Evolutionary conservation across 148 eudicot species (phyloP), one percentile per base, ranked within the genome.

Genomic region (Nepenthes gracilis): DNA sequence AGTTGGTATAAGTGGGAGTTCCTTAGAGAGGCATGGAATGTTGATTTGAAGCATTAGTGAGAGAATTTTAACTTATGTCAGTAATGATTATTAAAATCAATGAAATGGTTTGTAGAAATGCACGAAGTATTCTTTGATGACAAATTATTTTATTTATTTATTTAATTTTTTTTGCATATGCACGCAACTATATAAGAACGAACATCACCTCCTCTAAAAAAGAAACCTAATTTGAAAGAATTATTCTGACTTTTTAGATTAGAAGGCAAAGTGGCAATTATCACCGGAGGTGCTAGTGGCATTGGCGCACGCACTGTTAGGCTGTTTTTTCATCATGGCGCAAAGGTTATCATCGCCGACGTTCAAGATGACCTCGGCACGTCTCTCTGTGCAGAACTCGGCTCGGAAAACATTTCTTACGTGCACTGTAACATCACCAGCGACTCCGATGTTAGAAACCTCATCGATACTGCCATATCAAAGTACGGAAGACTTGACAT

Each of bases 401-500:
- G 10, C 36, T 52, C 53, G 9, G 6, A 10, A n/a, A 15, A 52
- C 66, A 14, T 62, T 15, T 45, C 64, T 14, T 63, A 67, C 36
- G 11, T 68, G 50, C 77, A 74, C 54, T 74, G 77, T 15, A 64
- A 75, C 35, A 75, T 68, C 23, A 61, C 67, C 2, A 47, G 9
- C 2, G 70, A 64, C 1, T 1, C 34, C 2, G 65, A 72, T 6
- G 72, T 77, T 13, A 8, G 54, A 63, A 47, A 55, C 1, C 54
- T 43, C 2, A 45, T 72, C 1, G 68, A 77, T 64, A 35, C 37
- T 0, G 58, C 72, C 32, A 14, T 73, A 2, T 23, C 63, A n/a
- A 59, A 56, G 48, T 23, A 66, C 33, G 74, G 75, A 1, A 69
- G 66, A 33, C 77, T 70, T 6, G 77, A 73, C 62, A 70, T 70